Evolutionary conservation across 1,284 basidiomycete genomes (phyloP).

Genomic region (Fomitiporia mediterranea): DNA sequence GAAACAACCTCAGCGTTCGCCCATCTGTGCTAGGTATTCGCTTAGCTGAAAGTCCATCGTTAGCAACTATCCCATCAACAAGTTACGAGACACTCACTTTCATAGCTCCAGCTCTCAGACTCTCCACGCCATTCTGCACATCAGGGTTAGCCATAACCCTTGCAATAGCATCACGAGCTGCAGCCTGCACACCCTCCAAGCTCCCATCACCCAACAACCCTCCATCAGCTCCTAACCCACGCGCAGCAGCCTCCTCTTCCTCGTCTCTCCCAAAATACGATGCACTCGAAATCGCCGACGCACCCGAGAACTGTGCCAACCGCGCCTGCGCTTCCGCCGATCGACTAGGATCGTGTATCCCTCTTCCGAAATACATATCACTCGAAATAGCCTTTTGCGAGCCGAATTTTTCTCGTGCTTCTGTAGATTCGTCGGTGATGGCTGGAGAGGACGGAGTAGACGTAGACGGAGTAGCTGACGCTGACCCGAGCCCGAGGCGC

Average conservation of each 20-base stretch:
- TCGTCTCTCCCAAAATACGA: constrained; percentile 95
- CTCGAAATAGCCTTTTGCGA: constrained; percentile 93
- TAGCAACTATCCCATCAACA: not conserved
- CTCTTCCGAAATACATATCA: constrained; percentile 96
- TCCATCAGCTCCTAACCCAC: constrained; percentile 40
- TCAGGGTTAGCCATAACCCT: constrained; percentile 86
- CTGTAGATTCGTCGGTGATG: constrained; percentile 59
- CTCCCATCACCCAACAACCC: constrained; percentile 63
- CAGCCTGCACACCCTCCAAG: constrained; percentile 62
- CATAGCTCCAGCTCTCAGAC: constrained; percentile 75
- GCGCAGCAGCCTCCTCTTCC: constrained; percentile 56
- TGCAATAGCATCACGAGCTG: constrained; percentile 76
- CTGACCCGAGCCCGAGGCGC: constrained; percentile 84
- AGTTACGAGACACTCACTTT: constrained; percentile 55
- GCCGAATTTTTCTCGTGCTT: constrained; percentile 89
- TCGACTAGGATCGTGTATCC: constrained; percentile 77
- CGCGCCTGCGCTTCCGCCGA: constrained; percentile 78
- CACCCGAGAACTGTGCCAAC: constrained; percentile 84
- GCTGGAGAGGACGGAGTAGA: constrained; percentile 23
- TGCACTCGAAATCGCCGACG: constrained; percentile 91
- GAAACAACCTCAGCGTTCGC: constrained; percentile 41
- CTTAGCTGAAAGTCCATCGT: constrained; percentile 47
- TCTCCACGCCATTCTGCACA: constrained; percentile 85
- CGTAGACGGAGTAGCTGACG: constrained; percentile 40
- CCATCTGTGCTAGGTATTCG: constrained; percentile 75